These are phyloP conservation scores for Pichia sp. DNA, from an alignment of 1,139 yeast genomes.

Conservation along the genomic window DNA sequence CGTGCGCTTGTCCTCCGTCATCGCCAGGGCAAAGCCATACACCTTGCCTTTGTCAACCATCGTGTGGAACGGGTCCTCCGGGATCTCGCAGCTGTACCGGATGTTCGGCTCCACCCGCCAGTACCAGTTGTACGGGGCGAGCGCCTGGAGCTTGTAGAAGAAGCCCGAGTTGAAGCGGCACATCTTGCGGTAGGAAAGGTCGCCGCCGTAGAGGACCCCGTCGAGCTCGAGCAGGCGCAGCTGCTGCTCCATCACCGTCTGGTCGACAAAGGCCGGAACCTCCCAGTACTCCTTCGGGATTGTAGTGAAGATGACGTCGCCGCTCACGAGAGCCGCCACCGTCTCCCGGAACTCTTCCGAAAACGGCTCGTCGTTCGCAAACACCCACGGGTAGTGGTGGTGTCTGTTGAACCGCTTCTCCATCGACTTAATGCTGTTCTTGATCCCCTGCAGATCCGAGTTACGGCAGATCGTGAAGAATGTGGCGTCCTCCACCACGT, in stretches of 20 bases:
- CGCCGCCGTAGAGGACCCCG: conserved; percentile 55
- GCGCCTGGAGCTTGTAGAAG: conserved; percentile 56
- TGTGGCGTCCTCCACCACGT: conserved; percentile 50
- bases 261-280: conserved; percentile 56
- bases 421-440: conserved; percentile 57
- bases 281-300: conserved; percentile 50
- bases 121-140: conserved; percentile 61
- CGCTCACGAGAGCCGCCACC: conserved; percentile 37
- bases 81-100: conserved; percentile 58
- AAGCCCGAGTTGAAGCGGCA: conserved; percentile 73
- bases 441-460: conserved; percentile 53
- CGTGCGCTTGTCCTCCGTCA: conserved; percentile 51
- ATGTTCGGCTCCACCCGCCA: conserved; percentile 78
- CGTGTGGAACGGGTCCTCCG: conserved; percentile 60
- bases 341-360: conserved; percentile 39
- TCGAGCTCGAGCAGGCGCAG: conserved; percentile 44
- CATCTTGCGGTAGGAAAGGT: conserved; percentile 65
- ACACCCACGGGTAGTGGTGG: conserved; percentile 74
- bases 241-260: conserved; percentile 49
- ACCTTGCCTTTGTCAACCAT: conserved; percentile 58
- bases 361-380: conserved; percentile 57
- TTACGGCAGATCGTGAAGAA: conserved; percentile 73
- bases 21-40: conserved; percentile 62
- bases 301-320: conserved; percentile 42
- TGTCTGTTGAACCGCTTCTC: conserved; percentile 68